Base-by-base conservation (phyloP, 768 basidiomycete genomes). In the Podaxis sp. region DNA sequence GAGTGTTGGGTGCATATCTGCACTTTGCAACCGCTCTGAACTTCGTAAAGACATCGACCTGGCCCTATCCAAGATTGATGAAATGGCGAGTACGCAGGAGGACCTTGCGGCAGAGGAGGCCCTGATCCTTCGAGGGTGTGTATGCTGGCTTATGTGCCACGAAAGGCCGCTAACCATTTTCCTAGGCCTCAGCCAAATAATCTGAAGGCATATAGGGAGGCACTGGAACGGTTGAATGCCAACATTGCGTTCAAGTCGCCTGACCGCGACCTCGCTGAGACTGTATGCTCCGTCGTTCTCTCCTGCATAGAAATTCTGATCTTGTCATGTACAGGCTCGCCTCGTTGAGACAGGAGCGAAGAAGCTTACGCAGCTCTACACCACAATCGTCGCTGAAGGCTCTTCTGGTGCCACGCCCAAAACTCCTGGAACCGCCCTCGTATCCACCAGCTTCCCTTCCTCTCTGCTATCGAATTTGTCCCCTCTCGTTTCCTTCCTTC, bases 331-430 rank as follows among this genome's bases (percentile, higher is more conserved):
- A 14, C 62, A 76, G 79, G 88, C 89, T n/a, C 84, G 88, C 44
- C 80, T 93, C 4, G 77, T 93, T 7, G 91, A 93, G 74, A 90
- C 90, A 1, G 91, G 92, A 6, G 85, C 86, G 4, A 92, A 92
- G 76, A 92, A 91, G 68, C 77, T 93, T 9, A 81, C 86, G 0
- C 90, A 91, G 66, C 73, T 92, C 11, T 93, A 89, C 68, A 94
- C 90, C n/a, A 91, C 90, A 66, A 79, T 90, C 35, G 89, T 92
- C n/a, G 91, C 92, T 2, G 91, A 92, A 73, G 89, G 85, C 25
- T 93, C 90, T 1, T 88, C 90, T 2, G 90, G 90, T 28, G 77
- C 81, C n/a, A 85, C 87, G 4, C 86, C 84, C 13, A 47, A 40
- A 40, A 51, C 56, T 7, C 50, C 56, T 3, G 59, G 57, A 23